Base-by-base conservation (phyloP, 2,329 filamentous ascomycete genomes). In the Amylocarpus encephaloides region DNA sequence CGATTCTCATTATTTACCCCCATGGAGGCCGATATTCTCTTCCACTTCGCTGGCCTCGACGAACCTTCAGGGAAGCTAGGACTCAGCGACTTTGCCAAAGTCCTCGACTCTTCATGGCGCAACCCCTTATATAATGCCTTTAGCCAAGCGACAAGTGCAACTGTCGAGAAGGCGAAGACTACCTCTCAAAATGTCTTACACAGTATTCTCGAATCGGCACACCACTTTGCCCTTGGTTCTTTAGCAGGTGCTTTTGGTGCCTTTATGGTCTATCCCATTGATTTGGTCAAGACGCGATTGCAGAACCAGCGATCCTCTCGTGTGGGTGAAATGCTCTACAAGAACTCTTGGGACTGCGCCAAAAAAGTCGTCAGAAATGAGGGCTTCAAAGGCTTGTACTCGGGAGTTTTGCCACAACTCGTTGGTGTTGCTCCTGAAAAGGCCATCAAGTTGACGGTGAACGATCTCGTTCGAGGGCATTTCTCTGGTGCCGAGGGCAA, bases 241-340 rank as follows among this genome's bases (percentile, higher is more conserved):
- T 60, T 95, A 60, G 93, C 93, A 6, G 93, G 93, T 70, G 93
- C 93, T 9, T 98, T 98, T 66, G 93, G 93, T 67, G 93, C 93
- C 11, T 97, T 98, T 68, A 96, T 98, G 89, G 93, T 98, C 48
- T 98, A 98, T 68, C 93, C 93, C 19, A 97, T 98, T 66, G 93
- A 98, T 73, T 74, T 98, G 54, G 93, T 98, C 69, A 98, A 98
- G 80, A 98, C 93, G 1, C 84, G 93, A 54, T 87, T 98, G 83
- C 93, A 98, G 71, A 98, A 98, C 73, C 93, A 98, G 75, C 82
- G 93, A 59, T 83, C 82, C 46, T 81, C 80, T 4, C 81, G 85
- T 45, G 88, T 91, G 1, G 93, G 93, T 50, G 85, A 95, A 69
- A 77, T 86, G 54, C 72, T 97, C 54, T 98, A 98, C 74, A 95